Base-by-base conservation (phyloP, 768 basidiomycete genomes). In the Amanita rubescens region DNA sequence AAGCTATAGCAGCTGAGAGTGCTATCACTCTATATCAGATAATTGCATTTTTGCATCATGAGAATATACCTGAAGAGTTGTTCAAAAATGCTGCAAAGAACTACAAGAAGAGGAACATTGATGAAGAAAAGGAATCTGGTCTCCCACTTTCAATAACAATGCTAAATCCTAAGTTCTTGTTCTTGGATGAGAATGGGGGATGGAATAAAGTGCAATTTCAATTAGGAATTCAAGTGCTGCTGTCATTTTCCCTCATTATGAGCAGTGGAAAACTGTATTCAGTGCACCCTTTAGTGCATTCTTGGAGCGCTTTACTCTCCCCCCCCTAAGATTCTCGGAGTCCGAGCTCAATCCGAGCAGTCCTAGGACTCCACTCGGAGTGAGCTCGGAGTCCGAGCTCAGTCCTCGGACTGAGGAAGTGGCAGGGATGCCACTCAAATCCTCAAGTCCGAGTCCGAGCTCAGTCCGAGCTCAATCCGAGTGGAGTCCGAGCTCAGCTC, bases 11-110 rank as follows among this genome's bases (percentile, higher is more conserved):
- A 12, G 56, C 59, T 3, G 25, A 62, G 27, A 54, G 20, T 51
- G 61, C 61, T 8, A 52, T 62, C 51, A 53, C 59, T 41, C 51
- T 60, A 11, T 34, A 57, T 17, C 55, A 15, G 15, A 12, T 38
- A n/a, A 58, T 56, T 55, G 58, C 61, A 5, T 62, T 59, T 24
- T 41, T 60, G 6, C 61, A 62, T 32, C 58, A 62, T 54, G 54
- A 51, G 6, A 55, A 55, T 37, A 55, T 62, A 24, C 17, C 32
- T 22, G 51, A 57, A 39, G 45, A 53, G 6, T 55, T 62, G 24
- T 54, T 62, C 25, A 51, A 30, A 34, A 44, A 27, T 17, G 60
- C 60, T 35, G 49, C 57, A 10, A 39, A 53, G 24, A 33, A 19
- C 44, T 35, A 35, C 11, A 37, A 30, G 22, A 24, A 27, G 12